Conservation (phyloP, 148 eudicot genomes). For the Polygonum maritimum region DNA sequence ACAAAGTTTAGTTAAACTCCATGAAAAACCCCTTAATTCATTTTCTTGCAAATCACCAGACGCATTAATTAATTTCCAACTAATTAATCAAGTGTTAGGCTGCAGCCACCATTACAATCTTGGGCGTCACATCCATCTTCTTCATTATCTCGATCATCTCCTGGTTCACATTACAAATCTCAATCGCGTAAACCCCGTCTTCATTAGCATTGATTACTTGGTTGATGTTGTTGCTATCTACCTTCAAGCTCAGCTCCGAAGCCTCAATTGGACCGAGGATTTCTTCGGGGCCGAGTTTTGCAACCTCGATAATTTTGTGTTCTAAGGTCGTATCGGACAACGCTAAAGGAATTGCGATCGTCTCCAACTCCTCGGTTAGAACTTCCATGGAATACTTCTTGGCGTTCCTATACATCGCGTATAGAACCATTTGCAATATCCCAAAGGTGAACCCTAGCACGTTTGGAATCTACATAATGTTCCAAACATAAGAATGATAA, state of each 20-base stretch:
- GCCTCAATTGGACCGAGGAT: neutral
- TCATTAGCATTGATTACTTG: neutral
- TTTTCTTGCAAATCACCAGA: neutral
- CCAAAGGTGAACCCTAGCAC: conserved; percentile 24
- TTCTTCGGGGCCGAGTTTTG: neutral
- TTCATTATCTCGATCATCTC: neutral
- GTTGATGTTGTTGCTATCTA: neutral
- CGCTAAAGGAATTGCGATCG: neutral
- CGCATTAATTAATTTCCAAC: neutral
- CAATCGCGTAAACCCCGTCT: neutral
- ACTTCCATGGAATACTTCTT: neutral
- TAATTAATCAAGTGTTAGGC: neutral
- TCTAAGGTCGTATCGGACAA: neutral
- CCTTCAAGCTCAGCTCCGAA: neutral
- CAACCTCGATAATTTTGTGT: neutral
- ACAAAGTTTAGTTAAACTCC: neutral
- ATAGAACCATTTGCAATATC: conserved; percentile 17
- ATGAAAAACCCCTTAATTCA: neutral
- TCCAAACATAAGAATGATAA: neutral
- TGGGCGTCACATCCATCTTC: neutral
- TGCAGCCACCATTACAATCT: neutral
- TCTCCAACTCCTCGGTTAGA: neutral
- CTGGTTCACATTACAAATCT: neutral
- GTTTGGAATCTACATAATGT: conserved; percentile 14
- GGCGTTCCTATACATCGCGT: conserved; percentile 15